Percentiles rank a stretch among this genome's conserved stretches.
phyloP scores from a whole-genome alignment of 768 basidiomycete species.

The Lactarius vividus region DNA sequence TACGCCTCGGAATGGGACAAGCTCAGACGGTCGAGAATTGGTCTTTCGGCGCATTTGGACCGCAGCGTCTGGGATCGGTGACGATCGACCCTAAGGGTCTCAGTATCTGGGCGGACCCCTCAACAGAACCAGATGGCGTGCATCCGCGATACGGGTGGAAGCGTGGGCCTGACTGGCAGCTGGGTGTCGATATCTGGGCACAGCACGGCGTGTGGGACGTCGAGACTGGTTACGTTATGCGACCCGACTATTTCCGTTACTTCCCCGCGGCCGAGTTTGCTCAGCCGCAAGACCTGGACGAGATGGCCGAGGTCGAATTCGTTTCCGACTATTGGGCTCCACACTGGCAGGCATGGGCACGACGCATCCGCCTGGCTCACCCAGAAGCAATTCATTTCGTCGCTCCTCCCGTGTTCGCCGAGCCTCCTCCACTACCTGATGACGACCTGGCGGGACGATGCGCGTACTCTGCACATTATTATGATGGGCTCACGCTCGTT shows the following conservation, averaged over 20 bases:
- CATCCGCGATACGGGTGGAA: constrained; percentile 82
- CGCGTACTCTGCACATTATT: constrained; percentile 83
- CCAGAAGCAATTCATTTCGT: constrained; percentile 86
- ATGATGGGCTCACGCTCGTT: constrained; percentile 92
- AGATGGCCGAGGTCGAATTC: constrained; percentile 52
- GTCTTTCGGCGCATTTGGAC: constrained; percentile 78
- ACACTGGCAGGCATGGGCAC: constrained; percentile 57
- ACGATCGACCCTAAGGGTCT: constrained; percentile 82
- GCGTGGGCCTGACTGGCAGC: constrained; percentile 63
- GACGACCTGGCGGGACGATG: constrained; percentile 61
- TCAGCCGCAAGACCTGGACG: constrained; percentile 37
- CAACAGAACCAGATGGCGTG: constrained; percentile 47
- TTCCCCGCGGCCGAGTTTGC: constrained; percentile 34
- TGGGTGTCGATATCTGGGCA: constrained; percentile 86
- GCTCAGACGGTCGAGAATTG: constrained; percentile 79
- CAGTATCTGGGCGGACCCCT: constrained; percentile 72
- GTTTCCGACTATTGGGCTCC: constrained; percentile 77
- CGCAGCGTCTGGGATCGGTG: constrained; percentile 66
- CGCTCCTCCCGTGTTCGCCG: constrained; percentile 86
- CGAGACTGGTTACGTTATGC: constrained; percentile 60
- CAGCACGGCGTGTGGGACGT: constrained; percentile 88
- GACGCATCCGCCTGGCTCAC: constrained; percentile 62
- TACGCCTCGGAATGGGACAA: constrained; percentile 87
- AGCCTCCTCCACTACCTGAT: constrained; percentile 61
- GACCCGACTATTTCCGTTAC: constrained; percentile 72